Percentiles rank a stretch among this genome's conserved stretches.
phyloP scores from a whole-genome alignment of 2,329 filamentous ascomycete genomes.

The Davidsoniella eucalypti region DNA sequence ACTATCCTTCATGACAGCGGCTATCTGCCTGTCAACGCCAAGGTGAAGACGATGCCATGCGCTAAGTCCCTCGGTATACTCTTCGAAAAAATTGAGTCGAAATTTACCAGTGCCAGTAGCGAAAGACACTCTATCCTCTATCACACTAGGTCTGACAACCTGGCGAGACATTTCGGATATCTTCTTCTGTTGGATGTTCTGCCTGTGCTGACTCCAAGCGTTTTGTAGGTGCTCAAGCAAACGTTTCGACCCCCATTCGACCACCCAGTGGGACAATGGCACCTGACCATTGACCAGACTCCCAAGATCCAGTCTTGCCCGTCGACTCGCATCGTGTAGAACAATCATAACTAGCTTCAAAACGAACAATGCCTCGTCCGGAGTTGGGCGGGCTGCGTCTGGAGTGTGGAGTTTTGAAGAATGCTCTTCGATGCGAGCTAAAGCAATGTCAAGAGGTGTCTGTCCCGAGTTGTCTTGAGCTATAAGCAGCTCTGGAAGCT shows the following conservation, averaged over 20 bases:
- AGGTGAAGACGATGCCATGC: too few species aligned
- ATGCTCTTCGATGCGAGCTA: neutral
- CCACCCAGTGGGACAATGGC: neutral
- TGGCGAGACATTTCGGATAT: too few species aligned
- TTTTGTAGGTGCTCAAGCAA: too few species aligned
- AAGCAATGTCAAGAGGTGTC: slow-evolving; percentile 1
- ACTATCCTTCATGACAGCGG: too few species aligned
- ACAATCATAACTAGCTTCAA: neutral
- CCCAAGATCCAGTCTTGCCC: neutral
- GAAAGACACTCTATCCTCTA: too few species aligned
- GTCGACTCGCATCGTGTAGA: neutral
- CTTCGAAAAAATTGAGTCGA: too few species aligned
- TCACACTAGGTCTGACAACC: too few species aligned
- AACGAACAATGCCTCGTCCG: neutral
- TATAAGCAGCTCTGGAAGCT: neutral
- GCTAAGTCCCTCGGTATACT: too few species aligned
- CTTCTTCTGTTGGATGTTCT: too few species aligned
- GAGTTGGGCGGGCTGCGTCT: neutral
- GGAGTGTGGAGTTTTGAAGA: neutral
- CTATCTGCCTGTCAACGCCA: too few species aligned
- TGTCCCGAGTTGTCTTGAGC: neutral
- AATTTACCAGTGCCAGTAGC: too few species aligned
- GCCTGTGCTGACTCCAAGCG: too few species aligned
- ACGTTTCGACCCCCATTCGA: neutral
- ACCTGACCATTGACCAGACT: neutral